A percentile compares a stretch with the other conserved stretches of the same genome.
Evolutionary conservation across 2,329 filamentous ascomycete genomes (phyloP).

Genomic region (Calonectria multiphialidica): DNA sequence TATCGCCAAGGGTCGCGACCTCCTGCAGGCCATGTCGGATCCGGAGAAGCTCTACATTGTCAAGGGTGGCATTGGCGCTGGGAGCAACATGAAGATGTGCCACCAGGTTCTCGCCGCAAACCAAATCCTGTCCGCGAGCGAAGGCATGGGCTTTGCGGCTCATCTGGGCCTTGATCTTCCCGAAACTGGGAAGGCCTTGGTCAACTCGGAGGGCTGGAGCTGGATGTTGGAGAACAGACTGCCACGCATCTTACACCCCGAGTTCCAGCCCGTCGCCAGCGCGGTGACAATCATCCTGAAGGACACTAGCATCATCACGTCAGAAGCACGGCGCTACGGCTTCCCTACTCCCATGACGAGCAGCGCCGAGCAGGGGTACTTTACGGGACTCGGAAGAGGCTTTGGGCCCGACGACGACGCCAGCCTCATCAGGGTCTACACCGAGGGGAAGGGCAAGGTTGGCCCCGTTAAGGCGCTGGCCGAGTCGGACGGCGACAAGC

Average conservation of each 20-base stretch:
- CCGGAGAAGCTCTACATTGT: constrained; percentile 72
- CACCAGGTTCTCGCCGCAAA: constrained; percentile 75
- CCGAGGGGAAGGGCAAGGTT: constrained; percentile 13
- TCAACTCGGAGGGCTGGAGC: constrained; percentile 63
- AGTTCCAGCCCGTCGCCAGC: constrained; percentile 67
- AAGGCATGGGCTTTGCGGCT: constrained; percentile 71
- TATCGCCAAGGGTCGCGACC: constrained; percentile 66
- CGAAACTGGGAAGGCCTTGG: constrained; percentile 56
- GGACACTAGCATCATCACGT: constrained; percentile 75
- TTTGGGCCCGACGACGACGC: constrained; percentile 43
- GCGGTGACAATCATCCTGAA: constrained; percentile 72
- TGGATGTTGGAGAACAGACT: constrained; percentile 74
- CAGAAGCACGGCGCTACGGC: constrained; percentile 67
- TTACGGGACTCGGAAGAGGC: constrained; percentile 69
- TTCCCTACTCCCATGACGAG: constrained; percentile 73
- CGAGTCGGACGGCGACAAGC: background rate
- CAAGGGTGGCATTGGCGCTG: constrained; percentile 70
- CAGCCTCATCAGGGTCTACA: constrained; percentile 25
- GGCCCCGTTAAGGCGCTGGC: background rate
- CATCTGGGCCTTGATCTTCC: constrained; percentile 65
- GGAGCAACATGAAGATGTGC: constrained; percentile 77
- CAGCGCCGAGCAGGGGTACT: constrained; percentile 74
- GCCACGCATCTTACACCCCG: constrained; percentile 65
- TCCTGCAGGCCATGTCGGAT: constrained; percentile 75
- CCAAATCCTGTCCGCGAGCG: constrained; percentile 71